Percentiles rank a stretch among this genome's conserved stretches.
Evolutionary conservation across 2,329 filamentous ascomycete genomes (phyloP).

Genomic region (Lecanicillium sp.): DNA sequence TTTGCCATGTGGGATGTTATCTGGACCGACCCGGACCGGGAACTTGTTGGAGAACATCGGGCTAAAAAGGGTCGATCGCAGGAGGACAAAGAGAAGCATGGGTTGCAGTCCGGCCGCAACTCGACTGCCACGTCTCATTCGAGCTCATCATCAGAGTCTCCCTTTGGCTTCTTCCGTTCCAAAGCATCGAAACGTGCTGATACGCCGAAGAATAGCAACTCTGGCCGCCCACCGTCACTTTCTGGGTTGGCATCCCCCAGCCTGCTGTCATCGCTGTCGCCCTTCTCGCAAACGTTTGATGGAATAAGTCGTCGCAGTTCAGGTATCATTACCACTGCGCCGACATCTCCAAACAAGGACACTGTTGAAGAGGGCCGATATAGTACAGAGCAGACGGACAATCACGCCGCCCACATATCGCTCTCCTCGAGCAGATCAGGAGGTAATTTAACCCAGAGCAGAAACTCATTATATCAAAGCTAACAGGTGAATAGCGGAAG

Average conservation of each 20-base stretch:
- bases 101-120: constrained; percentile 19
- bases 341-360: constrained; percentile 6
- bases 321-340: constrained; percentile 8
- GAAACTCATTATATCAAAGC: not conserved
- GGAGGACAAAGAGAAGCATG: constrained; percentile 21
- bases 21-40: constrained; percentile 47
- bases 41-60: constrained; percentile 44
- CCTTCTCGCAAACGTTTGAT: constrained; percentile 17
- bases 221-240: constrained; percentile 13
- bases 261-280: constrained; percentile 18
- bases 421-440: not conserved
- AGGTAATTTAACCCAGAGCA: too few relatives aligned
- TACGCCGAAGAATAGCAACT: constrained; percentile 12
- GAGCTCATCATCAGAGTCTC: constrained; percentile 10
- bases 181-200: constrained; percentile 14
- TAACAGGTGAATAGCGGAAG: not conserved
- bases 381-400: too few relatives aligned
- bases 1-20: constrained; percentile 48
- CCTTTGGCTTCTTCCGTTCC: constrained; percentile 7
- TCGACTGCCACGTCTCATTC: constrained; percentile 13
- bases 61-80: constrained; percentile 31
- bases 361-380: too few relatives aligned
- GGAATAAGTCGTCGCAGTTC: constrained; percentile 16
- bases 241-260: constrained; percentile 18
- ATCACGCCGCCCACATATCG: not conserved